Base-by-base conservation (phyloP, 1,139 yeast genomes). In the Yamadazyma diddensiae region DNA sequence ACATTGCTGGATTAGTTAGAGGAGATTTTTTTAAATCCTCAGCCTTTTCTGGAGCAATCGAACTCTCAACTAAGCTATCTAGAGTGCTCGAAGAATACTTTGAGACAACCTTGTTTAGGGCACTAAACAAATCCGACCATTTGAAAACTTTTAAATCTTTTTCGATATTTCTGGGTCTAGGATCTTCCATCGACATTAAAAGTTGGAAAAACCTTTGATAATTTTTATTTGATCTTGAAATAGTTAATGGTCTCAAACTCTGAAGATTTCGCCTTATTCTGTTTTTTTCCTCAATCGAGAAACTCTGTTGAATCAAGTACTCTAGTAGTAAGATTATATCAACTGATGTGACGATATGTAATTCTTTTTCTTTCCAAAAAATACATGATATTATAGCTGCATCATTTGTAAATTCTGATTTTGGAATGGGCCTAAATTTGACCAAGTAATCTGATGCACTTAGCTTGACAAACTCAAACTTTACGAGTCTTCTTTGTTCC, bases 161-260 rank as follows among this genome's bases (percentile, higher is more conserved):
- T 47, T 79, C 87, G 35, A 82, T 82, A 47, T 79, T 80, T 26
- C 88, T 59, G 3, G 88, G 88, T 42, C 80, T 66, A 2, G 90
- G 88, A 33, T 70, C 70, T 22, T 73, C 75, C 65, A 76, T 80
- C 26, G 70, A 59, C 87, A 82, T 82, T 34, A 81, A 68, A 29
- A 75, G 55, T 36, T 70, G 65, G 59, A 80, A 82, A 45, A 81
- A 77, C 15, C 68, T 46, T 26, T 63, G 62, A 35, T 57, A 59
- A 21, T 63, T 67, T n/a, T 61, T 58, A 39, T 68, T 65, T 15
- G 70, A 55, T 38, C 80, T 66, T 21, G 79, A 67, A 3, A 81
- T 70, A 0, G 88, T 81, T 33, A 65, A 53, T 2, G 90, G 87
- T 45, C 74, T 77, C 42, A 79, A 67, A 21, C 78, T 77, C 47